Conservation (phyloP, 129 eudicot genomes). For the Tanacetum coccineum region DNA sequence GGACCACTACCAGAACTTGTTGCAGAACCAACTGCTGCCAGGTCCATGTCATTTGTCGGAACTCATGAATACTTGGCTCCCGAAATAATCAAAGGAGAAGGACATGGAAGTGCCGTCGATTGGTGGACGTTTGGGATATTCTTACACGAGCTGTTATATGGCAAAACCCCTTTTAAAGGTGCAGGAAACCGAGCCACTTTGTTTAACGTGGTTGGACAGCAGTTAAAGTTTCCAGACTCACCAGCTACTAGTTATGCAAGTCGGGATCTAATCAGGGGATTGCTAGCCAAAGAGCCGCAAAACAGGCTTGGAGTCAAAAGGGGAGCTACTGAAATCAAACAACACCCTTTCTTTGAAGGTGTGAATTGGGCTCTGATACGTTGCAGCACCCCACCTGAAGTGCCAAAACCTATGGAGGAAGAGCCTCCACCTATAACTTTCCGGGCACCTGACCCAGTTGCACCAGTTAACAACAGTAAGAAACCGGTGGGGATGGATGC, state of each 20-base stretch:
- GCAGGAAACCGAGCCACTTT: slow-evolving; percentile 76
- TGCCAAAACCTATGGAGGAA: slow-evolving; percentile 55
- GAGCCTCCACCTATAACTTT: slow-evolving; percentile 39
- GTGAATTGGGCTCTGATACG: slow-evolving; percentile 82
- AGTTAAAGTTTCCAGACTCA: slow-evolving; percentile 58
- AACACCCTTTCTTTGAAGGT: slow-evolving; percentile 75
- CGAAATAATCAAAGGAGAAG: slow-evolving; percentile 74
- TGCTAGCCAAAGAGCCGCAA: slow-evolving; percentile 71
- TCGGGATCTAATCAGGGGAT: slow-evolving; percentile 56
- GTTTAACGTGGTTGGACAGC: slow-evolving; percentile 76
- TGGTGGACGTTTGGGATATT: slow-evolving; percentile 89
- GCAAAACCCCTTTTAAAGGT: slow-evolving; percentile 77
- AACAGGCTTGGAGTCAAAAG: slow-evolving; percentile 64
- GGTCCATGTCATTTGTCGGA: slow-evolving; percentile 89
- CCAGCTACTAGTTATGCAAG: slow-evolving; percentile 62
- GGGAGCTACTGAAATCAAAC: slow-evolving; percentile 82
- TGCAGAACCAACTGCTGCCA: slow-evolving; percentile 78
- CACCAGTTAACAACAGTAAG: slow-evolving; percentile 34
- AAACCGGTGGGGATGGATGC: slow-evolving; percentile 43
- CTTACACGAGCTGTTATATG: slow-evolving; percentile 64
- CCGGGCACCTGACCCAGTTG: slow-evolving; percentile 36
- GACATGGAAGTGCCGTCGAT: slow-evolving; percentile 80
- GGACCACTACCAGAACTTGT: slow-evolving; percentile 59
- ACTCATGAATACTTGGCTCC: slow-evolving; percentile 83
- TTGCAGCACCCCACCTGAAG: slow-evolving; percentile 78